These are phyloP conservation scores for Tuber indicum DNA, from an alignment of 495 filamentous ascomycete species.

Conservation along the genomic window DNA sequence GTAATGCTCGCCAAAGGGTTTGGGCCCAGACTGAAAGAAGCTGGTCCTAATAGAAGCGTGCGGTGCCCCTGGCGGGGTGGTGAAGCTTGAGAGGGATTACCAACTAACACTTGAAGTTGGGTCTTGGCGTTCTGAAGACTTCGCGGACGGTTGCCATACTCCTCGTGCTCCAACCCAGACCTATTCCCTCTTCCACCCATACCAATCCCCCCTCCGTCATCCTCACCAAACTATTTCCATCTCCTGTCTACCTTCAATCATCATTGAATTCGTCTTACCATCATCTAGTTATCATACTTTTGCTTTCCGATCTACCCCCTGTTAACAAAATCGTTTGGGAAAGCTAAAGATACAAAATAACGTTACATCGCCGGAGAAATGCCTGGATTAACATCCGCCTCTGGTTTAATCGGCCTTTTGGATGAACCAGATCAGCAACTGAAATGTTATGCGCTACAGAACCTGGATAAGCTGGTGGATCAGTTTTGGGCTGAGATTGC, in stretches of 20 bases:
- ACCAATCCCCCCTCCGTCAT: slow-evolving; percentile 23
- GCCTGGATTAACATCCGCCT: slow-evolving; percentile 89
- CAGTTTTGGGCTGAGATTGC: slow-evolving; percentile 96
- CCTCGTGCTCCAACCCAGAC: slow-evolving; percentile 15
- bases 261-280: slow-evolving; percentile 17
- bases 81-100: not conserved
- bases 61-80: not conserved
- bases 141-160: slow-evolving; percentile 11
- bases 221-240: slow-evolving; percentile 29
- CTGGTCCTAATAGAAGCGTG: not conserved
- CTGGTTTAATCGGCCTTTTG: slow-evolving; percentile 90
- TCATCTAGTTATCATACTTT: slow-evolving; percentile 26
- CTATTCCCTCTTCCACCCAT: slow-evolving; percentile 15
- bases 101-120: not conserved
- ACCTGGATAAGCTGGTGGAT: slow-evolving; percentile 90
- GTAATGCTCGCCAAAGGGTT: not conserved
- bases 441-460: slow-evolving; percentile 86
- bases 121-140: slow-evolving; percentile 33
- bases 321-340: slow-evolving; percentile 10
- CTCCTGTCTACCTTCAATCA: slow-evolving; percentile 29
- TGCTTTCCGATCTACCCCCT: slow-evolving; percentile 8
- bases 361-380: slow-evolving; percentile 47
- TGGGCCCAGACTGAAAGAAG: not conserved
- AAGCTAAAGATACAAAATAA: slow-evolving; percentile 32
- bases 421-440: slow-evolving; percentile 89